A percentile compares a stretch with the other conserved stretches of the same genome.
These are phyloP conservation scores for Lipomyces anomalus DNA, from an alignment of 805 yeast genomes.

Conservation along the genomic window DNA sequence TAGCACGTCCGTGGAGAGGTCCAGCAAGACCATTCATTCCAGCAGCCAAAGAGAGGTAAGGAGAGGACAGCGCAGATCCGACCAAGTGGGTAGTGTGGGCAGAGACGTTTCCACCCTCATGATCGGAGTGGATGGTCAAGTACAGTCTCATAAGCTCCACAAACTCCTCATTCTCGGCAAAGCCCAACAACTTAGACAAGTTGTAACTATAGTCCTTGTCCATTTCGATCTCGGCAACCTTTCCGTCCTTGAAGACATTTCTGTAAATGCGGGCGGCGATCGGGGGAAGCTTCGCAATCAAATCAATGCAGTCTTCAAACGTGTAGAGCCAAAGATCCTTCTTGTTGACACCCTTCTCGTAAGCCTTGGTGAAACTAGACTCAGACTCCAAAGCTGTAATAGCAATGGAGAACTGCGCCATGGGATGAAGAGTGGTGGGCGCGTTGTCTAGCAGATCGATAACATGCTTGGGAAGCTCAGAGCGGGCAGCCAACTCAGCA, in stretches of 20 bases:
- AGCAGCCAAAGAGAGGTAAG: conserved; percentile 72
- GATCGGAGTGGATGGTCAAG: conserved; percentile 78
- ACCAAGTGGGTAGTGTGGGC: conserved; percentile 84
- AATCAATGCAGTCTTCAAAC: conserved; percentile 72
- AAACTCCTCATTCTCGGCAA: conserved; percentile 59
- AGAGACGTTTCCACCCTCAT: conserved; percentile 86
- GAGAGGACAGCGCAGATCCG: conserved; percentile 76
- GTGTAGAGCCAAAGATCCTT: conserved; percentile 78
- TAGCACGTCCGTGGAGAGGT: conserved; percentile 82
- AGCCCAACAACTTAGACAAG: conserved; percentile 58
- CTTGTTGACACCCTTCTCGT: conserved; percentile 76
- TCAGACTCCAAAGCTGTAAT: conserved; percentile 75
- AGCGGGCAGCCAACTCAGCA: conserved; percentile 72
- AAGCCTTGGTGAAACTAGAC: conserved; percentile 78
- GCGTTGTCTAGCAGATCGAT: conserved; percentile 63
- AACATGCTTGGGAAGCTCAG: conserved; percentile 73
- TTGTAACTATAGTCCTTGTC: conserved; percentile 58
- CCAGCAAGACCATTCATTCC: conserved; percentile 84
- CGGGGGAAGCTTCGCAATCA: conserved; percentile 73
- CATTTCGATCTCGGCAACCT: conserved; percentile 41
- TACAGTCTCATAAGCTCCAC: conserved; percentile 75
- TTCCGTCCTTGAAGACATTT: conserved; percentile 79
- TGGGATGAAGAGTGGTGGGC: conserved; percentile 75
- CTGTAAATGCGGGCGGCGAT: conserved; percentile 81
- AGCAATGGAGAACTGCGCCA: conserved; percentile 86